phyloP scores from a whole-genome alignment of 345 rosid genomes.

The Luvunga scandens region DNA sequence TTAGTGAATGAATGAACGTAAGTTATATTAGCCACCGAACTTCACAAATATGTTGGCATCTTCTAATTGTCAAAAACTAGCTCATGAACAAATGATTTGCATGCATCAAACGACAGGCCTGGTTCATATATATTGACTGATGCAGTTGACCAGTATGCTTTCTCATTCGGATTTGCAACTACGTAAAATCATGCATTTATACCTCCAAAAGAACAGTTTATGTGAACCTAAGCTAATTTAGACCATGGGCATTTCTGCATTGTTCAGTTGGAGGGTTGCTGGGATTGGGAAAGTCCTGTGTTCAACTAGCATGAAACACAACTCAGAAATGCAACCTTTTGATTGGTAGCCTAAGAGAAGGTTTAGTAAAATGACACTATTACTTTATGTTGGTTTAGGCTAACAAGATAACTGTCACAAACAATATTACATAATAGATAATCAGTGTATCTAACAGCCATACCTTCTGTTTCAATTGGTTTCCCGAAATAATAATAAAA shows the following conservation, averaged over 20 bases:
- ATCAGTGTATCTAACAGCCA: neutral
- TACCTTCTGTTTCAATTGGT: slow-evolving; percentile 75
- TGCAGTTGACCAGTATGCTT: neutral
- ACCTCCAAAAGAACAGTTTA: neutral
- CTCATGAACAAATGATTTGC: too few relatives aligned
- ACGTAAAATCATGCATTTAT: neutral
- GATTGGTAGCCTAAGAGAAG: neutral
- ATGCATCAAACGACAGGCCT: too few relatives aligned
- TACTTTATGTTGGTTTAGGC: neutral
- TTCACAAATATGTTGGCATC: neutral
- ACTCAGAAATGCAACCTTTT: neutral
- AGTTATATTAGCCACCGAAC: neutral
- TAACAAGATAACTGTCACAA: neutral
- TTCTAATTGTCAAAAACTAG: too few relatives aligned
- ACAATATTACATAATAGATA: neutral
- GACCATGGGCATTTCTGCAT: neutral
- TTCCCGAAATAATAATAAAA: slow-evolving; percentile 74
- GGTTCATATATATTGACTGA: neutral
- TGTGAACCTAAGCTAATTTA: neutral
- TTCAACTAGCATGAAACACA: neutral
- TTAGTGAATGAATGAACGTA: neutral
- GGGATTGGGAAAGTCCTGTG: neutral
- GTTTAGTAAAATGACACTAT: neutral
- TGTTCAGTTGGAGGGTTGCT: neutral
- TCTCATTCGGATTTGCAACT: neutral